Evolutionary conservation across 768 basidiomycete genomes (phyloP).

Genomic region (Russula ochroleuca): DNA sequence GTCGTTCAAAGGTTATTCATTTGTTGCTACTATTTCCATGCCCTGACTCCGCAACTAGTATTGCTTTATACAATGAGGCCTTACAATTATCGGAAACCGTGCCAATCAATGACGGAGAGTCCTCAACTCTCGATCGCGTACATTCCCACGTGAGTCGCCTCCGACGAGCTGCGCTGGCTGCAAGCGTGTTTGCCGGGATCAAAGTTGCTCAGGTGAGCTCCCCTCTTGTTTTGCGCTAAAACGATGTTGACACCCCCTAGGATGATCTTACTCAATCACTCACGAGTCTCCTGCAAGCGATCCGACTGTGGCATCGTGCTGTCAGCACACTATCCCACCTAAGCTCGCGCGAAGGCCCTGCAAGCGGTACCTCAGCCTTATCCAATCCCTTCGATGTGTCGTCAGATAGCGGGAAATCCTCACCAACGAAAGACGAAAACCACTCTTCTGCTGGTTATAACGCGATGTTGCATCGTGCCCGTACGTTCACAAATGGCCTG

Average conservation of each 20-base stretch:
- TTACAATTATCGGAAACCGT: slow-evolving; percentile 43
- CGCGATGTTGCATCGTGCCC: slow-evolving; percentile 26
- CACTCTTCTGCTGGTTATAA: slow-evolving; percentile 26
- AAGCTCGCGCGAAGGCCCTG: slow-evolving; percentile 36
- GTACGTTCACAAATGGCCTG: slow-evolving; percentile 46
- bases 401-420: slow-evolving; percentile 40
- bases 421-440: slow-evolving; percentile 36
- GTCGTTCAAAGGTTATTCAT: slow-evolving; percentile 51
- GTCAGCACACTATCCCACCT: slow-evolving; percentile 63
- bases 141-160: slow-evolving; percentile 53
- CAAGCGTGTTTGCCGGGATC: slow-evolving; percentile 62
- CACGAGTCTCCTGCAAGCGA: slow-evolving; percentile 57
- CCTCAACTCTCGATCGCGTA: slow-evolving; percentile 54
- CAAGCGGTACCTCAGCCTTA: slow-evolving; percentile 35
- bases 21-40: background rate
- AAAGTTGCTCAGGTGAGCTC: slow-evolving; percentile 55
- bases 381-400: slow-evolving; percentile 58
- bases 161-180: slow-evolving; percentile 69
- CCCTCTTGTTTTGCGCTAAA: background rate
- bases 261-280: slow-evolving; percentile 57
- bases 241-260: slow-evolving; percentile 37
- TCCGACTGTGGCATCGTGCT: slow-evolving; percentile 80
- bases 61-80: slow-evolving; percentile 59
- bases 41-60: slow-evolving; percentile 33
- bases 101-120: slow-evolving; percentile 42